Conservation (phyloP, 202 grass and related monocot genomes). For the Schoenoplectus triqueter region DNA sequence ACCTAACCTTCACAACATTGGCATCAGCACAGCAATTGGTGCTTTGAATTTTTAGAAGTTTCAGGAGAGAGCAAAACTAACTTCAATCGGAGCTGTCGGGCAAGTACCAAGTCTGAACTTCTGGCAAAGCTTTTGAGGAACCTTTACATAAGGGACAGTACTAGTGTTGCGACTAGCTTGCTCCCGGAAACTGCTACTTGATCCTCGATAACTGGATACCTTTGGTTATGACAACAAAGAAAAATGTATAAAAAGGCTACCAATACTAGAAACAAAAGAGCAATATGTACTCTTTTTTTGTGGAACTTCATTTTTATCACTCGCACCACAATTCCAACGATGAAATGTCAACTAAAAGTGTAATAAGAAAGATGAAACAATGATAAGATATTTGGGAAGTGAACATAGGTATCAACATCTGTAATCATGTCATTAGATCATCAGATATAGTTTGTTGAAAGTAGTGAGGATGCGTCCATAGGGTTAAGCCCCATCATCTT, state of each 20-base stretch:
- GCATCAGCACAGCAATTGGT: slow-evolving; percentile 15
- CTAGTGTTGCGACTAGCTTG: slow-evolving; percentile 69
- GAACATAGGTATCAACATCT: neutral
- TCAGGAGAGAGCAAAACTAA: slow-evolving; percentile 42
- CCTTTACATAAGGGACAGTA: slow-evolving; percentile 58
- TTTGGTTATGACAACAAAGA: slow-evolving; percentile 31
- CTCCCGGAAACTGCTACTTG: slow-evolving; percentile 85
- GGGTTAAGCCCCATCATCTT: neutral
- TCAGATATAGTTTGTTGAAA: neutral
- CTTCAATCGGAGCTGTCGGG: slow-evolving; percentile 73
- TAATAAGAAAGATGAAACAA: slow-evolving; percentile 14
- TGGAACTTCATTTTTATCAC: slow-evolving; percentile 17
- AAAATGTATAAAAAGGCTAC: slow-evolving; percentile 8
- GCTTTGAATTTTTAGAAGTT: slow-evolving; percentile 8
- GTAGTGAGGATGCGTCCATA: neutral
- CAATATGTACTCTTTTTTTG: neutral
- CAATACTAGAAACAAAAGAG: slow-evolving; percentile 17
- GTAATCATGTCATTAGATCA: neutral
- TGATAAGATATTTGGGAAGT: neutral
- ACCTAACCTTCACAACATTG: slow-evolving; percentile 4
- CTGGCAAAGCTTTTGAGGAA: slow-evolving; percentile 75
- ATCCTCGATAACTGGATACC: slow-evolving; percentile 91
- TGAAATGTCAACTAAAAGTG: neutral
- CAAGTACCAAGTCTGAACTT: slow-evolving; percentile 61
- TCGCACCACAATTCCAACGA: neutral